Conservation (phyloP, 768 basidiomycete species). For the Russula vinacea region DNA sequence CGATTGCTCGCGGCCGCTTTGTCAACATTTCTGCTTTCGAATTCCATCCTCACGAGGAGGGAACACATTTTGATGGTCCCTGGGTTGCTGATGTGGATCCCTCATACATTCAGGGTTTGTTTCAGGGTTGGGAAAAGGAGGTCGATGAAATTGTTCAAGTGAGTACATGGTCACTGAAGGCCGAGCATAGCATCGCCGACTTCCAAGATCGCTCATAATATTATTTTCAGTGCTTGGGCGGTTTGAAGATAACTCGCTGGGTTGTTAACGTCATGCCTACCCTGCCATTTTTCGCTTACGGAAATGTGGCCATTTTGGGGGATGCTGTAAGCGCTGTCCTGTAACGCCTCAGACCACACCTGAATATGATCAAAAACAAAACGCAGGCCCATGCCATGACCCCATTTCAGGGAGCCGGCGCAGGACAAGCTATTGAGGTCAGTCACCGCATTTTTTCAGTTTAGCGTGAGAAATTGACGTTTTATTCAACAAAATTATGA, state of each 20-base stretch:
- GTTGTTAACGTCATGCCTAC: constrained; percentile 58
- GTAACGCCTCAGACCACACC: background rate
- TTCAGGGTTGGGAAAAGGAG: constrained; percentile 20
- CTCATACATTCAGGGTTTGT: constrained; percentile 5
- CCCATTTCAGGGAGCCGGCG: constrained; percentile 46
- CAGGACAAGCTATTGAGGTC: constrained; percentile 46
- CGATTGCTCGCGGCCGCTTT: constrained; percentile 53
- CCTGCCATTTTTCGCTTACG: constrained; percentile 50
- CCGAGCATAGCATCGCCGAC: background rate
- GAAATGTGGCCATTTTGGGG: constrained; percentile 48
- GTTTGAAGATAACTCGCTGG: constrained; percentile 45
- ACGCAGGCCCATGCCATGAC: constrained; percentile 41
- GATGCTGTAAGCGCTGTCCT: constrained; percentile 38
- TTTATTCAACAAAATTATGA: background rate
- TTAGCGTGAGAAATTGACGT: background rate
- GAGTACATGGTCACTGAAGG: constrained; percentile 22
- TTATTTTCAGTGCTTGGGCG: constrained; percentile 1
- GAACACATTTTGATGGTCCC: constrained; percentile 2
- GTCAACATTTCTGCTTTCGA: constrained; percentile 44
- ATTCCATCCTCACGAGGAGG: constrained; percentile 14
- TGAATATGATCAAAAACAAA: background rate
- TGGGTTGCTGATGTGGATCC: constrained; percentile 20
- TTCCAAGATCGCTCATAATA: background rate
- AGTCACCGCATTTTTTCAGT: constrained; percentile 11
- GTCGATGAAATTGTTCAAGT: constrained; percentile 49